Evolutionary conservation across 768 basidiomycete genomes (phyloP).

Genomic region (Psilocybe azurescens): DNA sequence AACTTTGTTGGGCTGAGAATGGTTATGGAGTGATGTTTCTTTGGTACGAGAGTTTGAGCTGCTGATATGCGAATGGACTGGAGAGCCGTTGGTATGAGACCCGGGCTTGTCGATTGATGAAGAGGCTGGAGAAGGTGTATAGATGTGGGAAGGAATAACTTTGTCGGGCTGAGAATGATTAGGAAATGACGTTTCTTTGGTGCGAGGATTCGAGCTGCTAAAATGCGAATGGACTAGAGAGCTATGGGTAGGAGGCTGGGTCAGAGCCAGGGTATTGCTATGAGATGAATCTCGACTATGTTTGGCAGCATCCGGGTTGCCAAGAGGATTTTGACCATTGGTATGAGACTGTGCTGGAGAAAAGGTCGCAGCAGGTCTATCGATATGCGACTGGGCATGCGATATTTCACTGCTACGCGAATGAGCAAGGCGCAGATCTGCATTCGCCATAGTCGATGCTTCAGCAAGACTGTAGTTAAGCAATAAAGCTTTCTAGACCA

Average conservation of each 20-base stretch:
- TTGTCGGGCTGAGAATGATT: not conserved
- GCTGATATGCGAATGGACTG: not conserved
- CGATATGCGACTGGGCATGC: not conserved
- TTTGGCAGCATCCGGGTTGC: not conserved
- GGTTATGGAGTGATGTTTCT: too few species aligned
- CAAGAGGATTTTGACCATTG: not conserved
- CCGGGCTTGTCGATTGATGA: too few species aligned
- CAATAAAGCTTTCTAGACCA: too few species aligned
- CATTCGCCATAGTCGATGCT: too few species aligned
- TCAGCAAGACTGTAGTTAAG: too few species aligned
- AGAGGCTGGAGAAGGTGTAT: not conserved
- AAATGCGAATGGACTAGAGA: not conserved
- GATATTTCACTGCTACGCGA: not conserved
- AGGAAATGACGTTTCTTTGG: not conserved
- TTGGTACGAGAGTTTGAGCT: not conserved
- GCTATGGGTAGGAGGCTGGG: not conserved
- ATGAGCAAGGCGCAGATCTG: not conserved
- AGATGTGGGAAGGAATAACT: not conserved
- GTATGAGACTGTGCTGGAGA: not conserved
- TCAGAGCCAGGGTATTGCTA: not conserved
- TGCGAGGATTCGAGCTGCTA: not conserved
- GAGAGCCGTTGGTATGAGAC: too few species aligned
- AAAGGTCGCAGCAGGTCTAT: not conserved
- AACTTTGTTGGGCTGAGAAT: not conserved
- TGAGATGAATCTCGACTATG: not conserved